These are phyloP conservation scores for Solanum okadae DNA, from an alignment of 257 asterid species.

Conservation along the genomic window DNA sequence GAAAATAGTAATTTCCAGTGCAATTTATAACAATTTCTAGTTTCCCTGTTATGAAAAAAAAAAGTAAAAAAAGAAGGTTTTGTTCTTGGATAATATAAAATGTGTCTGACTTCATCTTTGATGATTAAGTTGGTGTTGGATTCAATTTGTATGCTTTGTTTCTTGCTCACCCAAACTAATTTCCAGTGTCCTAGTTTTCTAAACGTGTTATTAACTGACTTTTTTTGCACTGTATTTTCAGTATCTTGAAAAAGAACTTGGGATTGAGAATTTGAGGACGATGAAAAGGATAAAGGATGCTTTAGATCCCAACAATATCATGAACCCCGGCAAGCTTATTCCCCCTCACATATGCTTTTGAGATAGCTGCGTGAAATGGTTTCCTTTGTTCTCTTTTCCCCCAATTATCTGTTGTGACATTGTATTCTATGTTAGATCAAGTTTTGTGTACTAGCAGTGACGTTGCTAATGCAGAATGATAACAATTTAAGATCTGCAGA, in stretches of 20 bases:
- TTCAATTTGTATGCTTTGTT: not conserved
- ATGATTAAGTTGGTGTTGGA: not conserved
- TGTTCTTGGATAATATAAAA: not conserved
- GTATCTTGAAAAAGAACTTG: slow-evolving; percentile 92
- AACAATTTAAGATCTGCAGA: not conserved
- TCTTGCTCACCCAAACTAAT: not conserved
- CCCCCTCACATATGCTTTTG: slow-evolving; percentile 79
- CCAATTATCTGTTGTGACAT: not conserved
- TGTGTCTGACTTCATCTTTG: not conserved
- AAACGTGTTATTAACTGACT: not conserved
- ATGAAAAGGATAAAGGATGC: slow-evolving; percentile 87
- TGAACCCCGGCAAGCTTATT: slow-evolving; percentile 97
- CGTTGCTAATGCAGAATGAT: not conserved
- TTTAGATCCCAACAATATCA: slow-evolving; percentile 72
- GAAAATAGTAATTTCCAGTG: not conserved
- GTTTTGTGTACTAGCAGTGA: not conserved
- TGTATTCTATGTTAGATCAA: not conserved
- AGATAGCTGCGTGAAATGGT: not conserved
- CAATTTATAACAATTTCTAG: not conserved
- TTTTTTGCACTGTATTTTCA: slow-evolving; percentile 10
- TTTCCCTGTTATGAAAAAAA: not conserved
- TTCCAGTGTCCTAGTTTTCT: not conserved
- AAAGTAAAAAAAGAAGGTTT: not conserved
- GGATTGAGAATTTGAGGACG: slow-evolving; percentile 77
- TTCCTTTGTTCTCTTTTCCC: not conserved